Base-by-base conservation (phyloP, 2,329 filamentous ascomycete species). In the Lithohypha guttulata region DNA sequence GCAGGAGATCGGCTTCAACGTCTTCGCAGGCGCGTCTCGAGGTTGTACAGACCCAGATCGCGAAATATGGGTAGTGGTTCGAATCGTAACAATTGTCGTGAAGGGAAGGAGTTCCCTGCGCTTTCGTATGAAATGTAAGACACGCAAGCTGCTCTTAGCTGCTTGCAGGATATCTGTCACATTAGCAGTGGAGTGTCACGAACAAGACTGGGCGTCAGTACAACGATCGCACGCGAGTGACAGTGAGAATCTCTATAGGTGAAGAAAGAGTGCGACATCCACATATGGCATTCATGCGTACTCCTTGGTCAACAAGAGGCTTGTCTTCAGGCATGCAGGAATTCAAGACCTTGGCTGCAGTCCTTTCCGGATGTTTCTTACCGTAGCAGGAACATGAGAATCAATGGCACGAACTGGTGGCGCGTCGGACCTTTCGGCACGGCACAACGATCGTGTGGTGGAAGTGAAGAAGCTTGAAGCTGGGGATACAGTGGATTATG, bases 61-160 rank as follows among this genome's bases (percentile, higher is more conserved):
- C n/a, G n/a, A n/a, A n/a, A n/a, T n/a, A n/a, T n/a, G n/a, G n/a
- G n/a, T n/a, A n/a, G n/a, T n/a, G n/a, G n/a, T n/a, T n/a, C n/a
- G n/a, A n/a, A n/a, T n/a, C n/a, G n/a, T n/a, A n/a, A n/a, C n/a
- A n/a, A n/a, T n/a, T n/a, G n/a, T n/a, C n/a, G n/a, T n/a, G n/a
- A n/a, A n/a, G n/a, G n/a, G n/a, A n/a, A n/a, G n/a, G n/a, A n/a
- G 30, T 21, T 42, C 37, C 26, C 6, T 25, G 29, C 35, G 29
- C 26, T 33, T 28, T 19, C 22, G 42, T 32, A 36, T 27, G 33
- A 43, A 34, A 27, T 37, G 34, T 20, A 35, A 27, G 30, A 14
- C 22, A 28, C n/a, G n/a, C n/a, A n/a, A n/a, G n/a, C n/a, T n/a
- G n/a, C n/a, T n/a, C n/a, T n/a, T n/a, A n/a, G n/a, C n/a, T n/a